Base-by-base conservation (phyloP, 2,329 filamentous ascomycete species). In the Aspergillus sp. region DNA sequence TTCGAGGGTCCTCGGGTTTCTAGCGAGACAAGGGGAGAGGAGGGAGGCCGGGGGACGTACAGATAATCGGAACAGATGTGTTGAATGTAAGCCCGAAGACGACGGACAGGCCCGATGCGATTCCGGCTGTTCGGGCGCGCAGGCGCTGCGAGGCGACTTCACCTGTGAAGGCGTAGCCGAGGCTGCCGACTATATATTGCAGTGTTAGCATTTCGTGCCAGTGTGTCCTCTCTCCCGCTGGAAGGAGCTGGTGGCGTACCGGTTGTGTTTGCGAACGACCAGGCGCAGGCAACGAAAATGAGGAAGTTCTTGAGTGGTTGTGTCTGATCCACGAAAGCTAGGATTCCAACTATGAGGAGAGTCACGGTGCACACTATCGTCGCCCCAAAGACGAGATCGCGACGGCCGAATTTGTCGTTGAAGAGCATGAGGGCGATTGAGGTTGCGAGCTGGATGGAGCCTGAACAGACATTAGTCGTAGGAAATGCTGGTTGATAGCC, bases 41-140 rank as follows among this genome's bases (percentile, higher is more conserved):
- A 6, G 25, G 25, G 25, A 28, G 25, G 25, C 25, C 25, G 6
- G 25, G 25, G 25, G 25, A 28, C 34, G 9, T 30, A 50, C 48
- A 28, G 3, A 50, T 50, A 8, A 50, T 50, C 6, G 48, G 48
- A 7, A 50, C 22, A 17, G 48, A 50, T 9, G 48, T 50, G 17
- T 50, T 50, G 30, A 50, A 50, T 13, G 48, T 50, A n/a, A 50
- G 17, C 3, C 48, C 48, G n/a, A 50, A 50, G 48, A 50, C 30
- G 48, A 50, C 48, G 7, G 48, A 50, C 6, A 50, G 23, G 17
- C 48, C 48, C 11, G 19, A 25, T 15, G 48, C 48, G 30, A 50
- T 28, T 23, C 48, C 48, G 11, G 48, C 48, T 8, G 48, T 50
- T 50, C 48, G 13, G 22, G 48, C 48, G 9, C 48, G 48, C 7